Conservation (phyloP, 1,284 basidiomycete species). For the Clitocybe nebularis region DNA sequence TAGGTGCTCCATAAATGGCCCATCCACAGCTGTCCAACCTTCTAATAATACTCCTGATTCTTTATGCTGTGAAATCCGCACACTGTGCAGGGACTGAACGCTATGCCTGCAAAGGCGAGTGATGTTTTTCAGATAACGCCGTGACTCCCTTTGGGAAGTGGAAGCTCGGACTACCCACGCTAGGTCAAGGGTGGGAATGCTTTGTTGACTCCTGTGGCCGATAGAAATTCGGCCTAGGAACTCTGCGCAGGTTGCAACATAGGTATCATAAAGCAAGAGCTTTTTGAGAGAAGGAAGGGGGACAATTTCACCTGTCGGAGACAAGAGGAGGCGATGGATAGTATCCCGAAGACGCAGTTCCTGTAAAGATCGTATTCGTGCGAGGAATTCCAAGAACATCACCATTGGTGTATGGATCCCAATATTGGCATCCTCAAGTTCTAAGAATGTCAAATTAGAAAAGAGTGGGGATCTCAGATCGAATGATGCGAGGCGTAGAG, state of each 20-base stretch:
- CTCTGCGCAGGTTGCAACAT: background rate
- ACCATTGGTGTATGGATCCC: background rate
- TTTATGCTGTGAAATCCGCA: background rate
- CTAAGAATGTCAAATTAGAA: background rate
- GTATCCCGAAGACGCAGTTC: background rate
- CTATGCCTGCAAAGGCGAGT: background rate
- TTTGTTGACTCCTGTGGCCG: background rate
- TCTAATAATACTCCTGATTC: background rate
- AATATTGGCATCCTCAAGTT: background rate
- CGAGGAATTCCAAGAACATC: background rate
- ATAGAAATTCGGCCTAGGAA: background rate
- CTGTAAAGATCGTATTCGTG: background rate
- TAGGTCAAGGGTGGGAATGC: background rate
- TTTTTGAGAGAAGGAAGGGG: background rate
- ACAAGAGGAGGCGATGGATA: background rate
- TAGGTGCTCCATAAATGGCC: background rate
- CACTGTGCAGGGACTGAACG: background rate
- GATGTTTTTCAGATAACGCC: background rate
- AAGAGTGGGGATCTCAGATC: background rate
- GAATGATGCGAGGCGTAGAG: background rate
- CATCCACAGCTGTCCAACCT: background rate
- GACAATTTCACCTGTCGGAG: background rate
- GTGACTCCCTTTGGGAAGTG: too few species aligned
- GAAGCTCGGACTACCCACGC: too few species aligned
- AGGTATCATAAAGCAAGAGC: background rate